Evolutionary conservation across 78 protist genomes (phyloP), one percentile per base, ranked within the genome.

Genomic region (Pigoraptor vietnamica): DNA sequence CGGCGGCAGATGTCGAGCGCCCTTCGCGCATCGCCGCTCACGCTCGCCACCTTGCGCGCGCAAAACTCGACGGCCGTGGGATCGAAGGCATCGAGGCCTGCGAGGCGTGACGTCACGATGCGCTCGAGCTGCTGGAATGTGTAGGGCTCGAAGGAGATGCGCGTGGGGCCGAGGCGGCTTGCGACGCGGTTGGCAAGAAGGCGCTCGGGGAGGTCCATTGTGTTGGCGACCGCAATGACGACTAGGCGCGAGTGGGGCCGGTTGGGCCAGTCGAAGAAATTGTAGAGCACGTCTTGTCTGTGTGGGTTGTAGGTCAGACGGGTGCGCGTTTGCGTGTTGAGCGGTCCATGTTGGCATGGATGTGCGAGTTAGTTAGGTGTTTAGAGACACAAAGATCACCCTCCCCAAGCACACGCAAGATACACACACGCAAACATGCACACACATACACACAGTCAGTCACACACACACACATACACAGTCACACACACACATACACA

Each of bases 151-250:
- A 94, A 92, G 0, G 84, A 23, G 33, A 93, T 0, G 29, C 90
- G 93, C 29, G 55, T 24, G 79, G 24, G 37, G 34, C 91, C 91
- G 19, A 91, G 33, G 36, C 91, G 93, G 14, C 79, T 29, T 14
- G 34, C 10, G 24, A 88, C 81, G 19, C 91, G 93, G 2, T 14
- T n/a, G 24, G 94, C 82, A n/a, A 91, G 24, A 36, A 91, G 36
- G n/a, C 94, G 91, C 40, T 94, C 96, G 19, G 96, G 96, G 34
- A 94, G 79, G 40, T 94, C 94, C 94, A 94, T 94, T 37, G 96
- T 94, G 90, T 94, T 94, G 37, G 96, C 93, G 0, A 94, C 38
- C 83, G 91, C 93, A 2, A 93, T 23, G 34, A 92, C 36, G 6
- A 55, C 0, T 0, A 93, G 91, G 0, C 36, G 55, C n/a, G 94